Conservation (phyloP, 2,329 filamentous ascomycete species). For the Arthrobotrys conoides region DNA sequence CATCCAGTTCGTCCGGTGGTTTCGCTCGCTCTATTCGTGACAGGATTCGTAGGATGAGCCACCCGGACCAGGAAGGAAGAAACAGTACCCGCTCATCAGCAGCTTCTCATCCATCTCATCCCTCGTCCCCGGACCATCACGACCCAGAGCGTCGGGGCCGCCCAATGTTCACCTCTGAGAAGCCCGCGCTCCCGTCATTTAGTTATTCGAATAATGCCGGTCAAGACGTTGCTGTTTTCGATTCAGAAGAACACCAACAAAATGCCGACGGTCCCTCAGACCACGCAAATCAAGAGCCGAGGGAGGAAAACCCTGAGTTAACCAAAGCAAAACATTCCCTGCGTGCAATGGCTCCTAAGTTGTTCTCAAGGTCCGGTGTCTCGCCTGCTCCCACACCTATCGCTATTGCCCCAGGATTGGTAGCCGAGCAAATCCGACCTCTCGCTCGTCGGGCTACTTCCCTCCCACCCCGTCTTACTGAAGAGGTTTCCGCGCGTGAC, state of each 20-base stretch:
- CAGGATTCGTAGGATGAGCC: conserved; percentile 55
- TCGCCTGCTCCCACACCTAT: conserved; percentile 65
- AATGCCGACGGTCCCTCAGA: conserved; percentile 41
- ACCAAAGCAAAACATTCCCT: conserved; percentile 41
- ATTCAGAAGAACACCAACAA: conserved; percentile 31
- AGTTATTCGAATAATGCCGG: neutral
- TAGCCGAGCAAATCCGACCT: conserved; percentile 69
- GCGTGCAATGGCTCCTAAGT: conserved; percentile 53
- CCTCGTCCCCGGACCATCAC: conserved; percentile 27
- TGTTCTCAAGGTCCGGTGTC: conserved; percentile 58
- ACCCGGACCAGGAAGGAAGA: conserved; percentile 49
- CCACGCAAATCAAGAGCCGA: neutral
- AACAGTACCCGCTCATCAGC: conserved; percentile 53
- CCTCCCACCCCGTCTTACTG: conserved; percentile 77
- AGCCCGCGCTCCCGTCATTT: conserved; percentile 7
- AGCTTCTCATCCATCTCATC: conserved; percentile 35
- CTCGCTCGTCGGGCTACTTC: conserved; percentile 77
- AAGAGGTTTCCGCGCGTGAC: conserved; percentile 61
- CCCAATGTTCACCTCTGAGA: conserved; percentile 46
- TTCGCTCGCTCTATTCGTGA: conserved; percentile 59
- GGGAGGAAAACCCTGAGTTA: conserved; percentile 41
- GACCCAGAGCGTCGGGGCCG: conserved; percentile 46
- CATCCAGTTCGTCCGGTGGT: conserved; percentile 68
- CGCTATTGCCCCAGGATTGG: conserved; percentile 73
- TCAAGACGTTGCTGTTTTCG: conserved; percentile 47